Evolutionary conservation across 371 early-diverging fungal species (phyloP).

Genomic region (Mucor plumbeus): DNA sequence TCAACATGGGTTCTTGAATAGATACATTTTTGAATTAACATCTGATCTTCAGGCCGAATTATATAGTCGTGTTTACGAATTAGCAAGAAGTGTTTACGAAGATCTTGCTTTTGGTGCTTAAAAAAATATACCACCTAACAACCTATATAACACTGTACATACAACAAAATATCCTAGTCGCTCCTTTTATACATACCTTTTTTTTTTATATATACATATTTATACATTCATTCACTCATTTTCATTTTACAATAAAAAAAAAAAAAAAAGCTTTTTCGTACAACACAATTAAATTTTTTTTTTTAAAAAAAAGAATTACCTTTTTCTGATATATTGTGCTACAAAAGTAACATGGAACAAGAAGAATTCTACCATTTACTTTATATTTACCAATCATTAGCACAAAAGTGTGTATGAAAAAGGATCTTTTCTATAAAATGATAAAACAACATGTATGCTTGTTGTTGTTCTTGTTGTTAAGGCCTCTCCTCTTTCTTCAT

Average conservation of each 20-base stretch:
- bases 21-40: constrained; percentile 17
- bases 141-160: not conserved
- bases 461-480: too few relatives aligned
- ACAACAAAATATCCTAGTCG: not conserved
- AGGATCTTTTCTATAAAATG: too few relatives aligned
- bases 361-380: not conserved
- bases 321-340: not conserved
- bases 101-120: constrained; percentile 21
- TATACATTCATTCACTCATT: constrained; percentile 5
- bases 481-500: too few relatives aligned
- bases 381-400: too few relatives aligned
- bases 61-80: constrained; percentile 19
- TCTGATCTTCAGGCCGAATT: constrained; percentile 25
- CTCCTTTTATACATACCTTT: constrained; percentile 5
- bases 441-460: too few relatives aligned
- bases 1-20: constrained; percentile 20
- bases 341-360: not conserved
- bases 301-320: not conserved
- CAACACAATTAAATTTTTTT: not conserved
- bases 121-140: not conserved
- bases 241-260: not conserved
- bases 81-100: constrained; percentile 23
- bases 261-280: not conserved
- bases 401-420: not conserved
- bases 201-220: not conserved